phyloP scores from a whole-genome alignment of 2,329 filamentous ascomycete species.

The Lasiodiplodia theobromae region DNA sequence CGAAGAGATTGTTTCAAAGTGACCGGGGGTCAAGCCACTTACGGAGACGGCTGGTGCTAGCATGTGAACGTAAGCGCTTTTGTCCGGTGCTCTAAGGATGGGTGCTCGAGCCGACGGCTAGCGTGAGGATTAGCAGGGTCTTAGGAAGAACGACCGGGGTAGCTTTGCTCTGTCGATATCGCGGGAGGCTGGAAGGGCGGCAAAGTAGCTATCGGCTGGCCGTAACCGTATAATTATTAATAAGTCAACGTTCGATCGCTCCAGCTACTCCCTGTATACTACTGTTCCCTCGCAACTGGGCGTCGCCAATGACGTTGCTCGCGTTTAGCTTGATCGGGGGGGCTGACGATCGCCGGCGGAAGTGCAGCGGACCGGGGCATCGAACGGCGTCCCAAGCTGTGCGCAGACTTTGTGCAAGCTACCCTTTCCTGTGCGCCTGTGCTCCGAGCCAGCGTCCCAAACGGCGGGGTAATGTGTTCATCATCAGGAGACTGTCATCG shows the following conservation, averaged over 20 bases:
- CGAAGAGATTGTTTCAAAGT: background rate
- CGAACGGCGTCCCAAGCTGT: background rate
- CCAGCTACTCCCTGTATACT: background rate
- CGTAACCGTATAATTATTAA: too few species aligned
- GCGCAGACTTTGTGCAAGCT: background rate
- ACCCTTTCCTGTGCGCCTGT: background rate
- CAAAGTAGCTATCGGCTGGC: too few species aligned
- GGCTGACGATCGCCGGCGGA: constrained; percentile 4
- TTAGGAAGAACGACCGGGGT: too few species aligned
- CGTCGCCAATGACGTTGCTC: background rate
- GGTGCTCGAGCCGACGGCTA: too few species aligned
- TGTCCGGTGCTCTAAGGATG: too few species aligned
- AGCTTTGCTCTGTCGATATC: too few species aligned
- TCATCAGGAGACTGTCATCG: constrained; percentile 28
- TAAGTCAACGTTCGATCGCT: too few species aligned
- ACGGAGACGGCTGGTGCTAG: background rate
- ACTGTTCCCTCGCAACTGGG: background rate
- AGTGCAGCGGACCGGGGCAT: constrained; percentile 4
- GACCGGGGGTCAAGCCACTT: constrained; percentile 6
- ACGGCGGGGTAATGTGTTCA: constrained; percentile 29
- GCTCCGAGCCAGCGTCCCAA: background rate
- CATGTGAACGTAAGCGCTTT: constrained; percentile 1
- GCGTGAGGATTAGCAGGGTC: too few species aligned
- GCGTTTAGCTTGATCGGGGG: constrained; percentile 12
- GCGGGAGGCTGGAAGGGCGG: too few species aligned